Evolutionary conservation across 164 flowering plant species (phyloP), one percentile per base, ranked within the genome.

Genomic region (Nymphaea colorata): DNA sequence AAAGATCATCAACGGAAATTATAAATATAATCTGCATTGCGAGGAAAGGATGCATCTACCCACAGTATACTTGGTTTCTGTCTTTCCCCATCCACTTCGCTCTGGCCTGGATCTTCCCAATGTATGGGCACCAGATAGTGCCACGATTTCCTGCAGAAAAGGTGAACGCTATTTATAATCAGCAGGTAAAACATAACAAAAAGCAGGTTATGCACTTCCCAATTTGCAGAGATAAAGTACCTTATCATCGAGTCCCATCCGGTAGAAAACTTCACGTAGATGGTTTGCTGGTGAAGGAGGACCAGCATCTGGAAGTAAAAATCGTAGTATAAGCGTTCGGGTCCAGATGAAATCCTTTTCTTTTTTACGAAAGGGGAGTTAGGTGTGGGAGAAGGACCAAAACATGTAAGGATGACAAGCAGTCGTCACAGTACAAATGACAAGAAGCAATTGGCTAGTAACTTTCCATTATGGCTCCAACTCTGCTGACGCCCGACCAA

Each of bases 81-180:
- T 94, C 79, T 91, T 91, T 71, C 99, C 99, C 98, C 96, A 92
- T 65, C 99, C 99, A 81, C 99, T 95, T 60, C 99, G 96, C 5
- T 95, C 98, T 64, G 98, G 98, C 77, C 97, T 87, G 53, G 99
- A 81, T 79, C 99, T 85, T 66, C 99, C 99, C 66, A 95, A 73
- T 3, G 98, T 95, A 75, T 95, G 99, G 41, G 99, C 99, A 74
- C 99, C 99, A 75, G 99, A 95, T 70, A 95, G 79, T 53, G 92
- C 99, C 78, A 95, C 99, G 68, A 95, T 92, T 70, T 95, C 99
- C 99, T 95, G 80, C 68, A 72, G 70, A 36, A 17, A 6, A 61
- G 8, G 16, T 61, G 41, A 61, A 36, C 6, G 6, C 7, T 8
- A 36, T 8, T n/a, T 61, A 61, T 2, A 61, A 61, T 8, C 7